Evolutionary conservation across 768 basidiomycete genomes (phyloP), one percentile per base, ranked within the genome.

Genomic region (Lentinula lateritia): DNA sequence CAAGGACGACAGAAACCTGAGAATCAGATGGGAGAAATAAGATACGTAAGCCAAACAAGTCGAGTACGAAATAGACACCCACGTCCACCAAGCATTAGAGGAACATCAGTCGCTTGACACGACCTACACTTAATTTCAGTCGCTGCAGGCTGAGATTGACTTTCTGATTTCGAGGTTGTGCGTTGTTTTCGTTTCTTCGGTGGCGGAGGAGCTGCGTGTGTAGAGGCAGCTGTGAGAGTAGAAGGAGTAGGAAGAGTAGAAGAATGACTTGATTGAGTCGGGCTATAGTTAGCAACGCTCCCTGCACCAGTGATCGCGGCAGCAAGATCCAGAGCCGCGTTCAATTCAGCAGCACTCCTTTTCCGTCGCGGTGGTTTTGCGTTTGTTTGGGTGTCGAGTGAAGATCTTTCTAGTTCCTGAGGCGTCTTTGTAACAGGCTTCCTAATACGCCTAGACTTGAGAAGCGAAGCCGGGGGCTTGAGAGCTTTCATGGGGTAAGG

Each of bases 41-140:
- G 36, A 36, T 58, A 62, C 36, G 39, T 50, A 8, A 18, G 43
- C 63, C 38, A 42, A 39, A 18, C 50, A 13, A 28, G 10, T 6
- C 8, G 18, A 39, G 28, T 28, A 28, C 28, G 41, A 35, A 18
- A 50, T 7, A 54, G 58, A 5, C 28, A 80, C 89, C 79, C 65
- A 90, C 90, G 80, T 45, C 89, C 90, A 61, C 88, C 88, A 69
- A 86, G 77, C 57, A 90, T 83, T n/a, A 92, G 76, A 6, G 90
- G 90, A 13, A 91, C 89, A 67, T 89, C 87, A 15, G 80, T 82
- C 69, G 83, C 80, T 48, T 81, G 80, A 70, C 89, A 92, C 6
- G 81, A 73, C 42, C 79, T 73, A 64, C 89, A 92, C 36, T 79
- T 74, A 7, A 84, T 84, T 46, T 75, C 72, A 1, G 76, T 74